Evolutionary conservation across 2,329 filamentous ascomycete species (phyloP).

Genomic region (Lasiodiplodia sp.): DNA sequence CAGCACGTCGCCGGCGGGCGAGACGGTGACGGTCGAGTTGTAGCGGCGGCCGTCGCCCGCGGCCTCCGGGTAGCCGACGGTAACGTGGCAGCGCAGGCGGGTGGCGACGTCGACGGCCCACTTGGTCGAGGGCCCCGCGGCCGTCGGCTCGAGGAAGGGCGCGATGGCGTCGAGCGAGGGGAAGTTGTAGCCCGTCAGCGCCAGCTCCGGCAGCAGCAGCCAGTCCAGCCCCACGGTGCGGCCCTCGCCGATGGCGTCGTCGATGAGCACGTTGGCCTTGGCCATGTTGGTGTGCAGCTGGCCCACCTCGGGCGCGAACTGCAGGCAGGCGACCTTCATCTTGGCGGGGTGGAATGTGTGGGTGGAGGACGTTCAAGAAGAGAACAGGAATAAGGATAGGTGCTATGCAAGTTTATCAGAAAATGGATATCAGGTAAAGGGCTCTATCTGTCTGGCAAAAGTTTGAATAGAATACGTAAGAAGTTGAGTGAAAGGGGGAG

Average conservation of each 20-base stretch:
- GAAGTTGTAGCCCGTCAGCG: conserved; percentile 84
- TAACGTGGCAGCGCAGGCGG: conserved; percentile 71
- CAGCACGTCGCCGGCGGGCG: conserved; percentile 61
- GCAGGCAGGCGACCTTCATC: conserved; percentile 75
- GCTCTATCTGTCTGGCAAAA: not conserved
- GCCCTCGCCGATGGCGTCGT: conserved; percentile 51
- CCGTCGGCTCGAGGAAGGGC: conserved; percentile 72
- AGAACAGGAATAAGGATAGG: not conserved
- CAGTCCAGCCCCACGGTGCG: conserved; percentile 65
- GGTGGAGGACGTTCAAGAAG: not conserved
- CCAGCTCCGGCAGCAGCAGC: conserved; percentile 77
- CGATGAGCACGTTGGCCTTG: conserved; percentile 70
- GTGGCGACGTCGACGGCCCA: conserved; percentile 75
- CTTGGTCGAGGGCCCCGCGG: conserved; percentile 70
- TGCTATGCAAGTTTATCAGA: not conserved
- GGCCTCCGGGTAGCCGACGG: conserved; percentile 75
- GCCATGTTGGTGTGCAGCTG: conserved; percentile 74
- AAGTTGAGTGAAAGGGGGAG: not conserved
- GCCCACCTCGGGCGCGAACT: conserved; percentile 76
- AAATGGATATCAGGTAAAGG: not conserved
- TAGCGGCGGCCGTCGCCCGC: conserved; percentile 48
- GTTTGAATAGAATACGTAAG: not conserved
- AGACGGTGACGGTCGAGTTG: conserved; percentile 66
- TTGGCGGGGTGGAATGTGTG: conserved; percentile 32
- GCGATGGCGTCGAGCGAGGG: conserved; percentile 70